Evolutionary conservation across 2,329 filamentous ascomycete species (phyloP).

Genomic region (Pseudogymnoascus sp.): DNA sequence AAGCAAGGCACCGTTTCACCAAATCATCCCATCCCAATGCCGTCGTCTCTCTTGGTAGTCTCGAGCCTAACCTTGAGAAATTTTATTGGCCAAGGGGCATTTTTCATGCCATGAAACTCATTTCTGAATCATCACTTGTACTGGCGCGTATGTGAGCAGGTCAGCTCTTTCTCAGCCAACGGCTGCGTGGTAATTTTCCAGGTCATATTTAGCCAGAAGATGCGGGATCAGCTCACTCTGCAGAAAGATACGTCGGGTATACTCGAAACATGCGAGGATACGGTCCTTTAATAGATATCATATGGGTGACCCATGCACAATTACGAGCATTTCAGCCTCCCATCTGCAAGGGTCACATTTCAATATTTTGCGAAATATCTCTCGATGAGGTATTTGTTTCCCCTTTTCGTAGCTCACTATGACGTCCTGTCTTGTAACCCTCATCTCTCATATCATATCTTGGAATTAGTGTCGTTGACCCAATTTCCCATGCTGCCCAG

Average conservation of each 20-base stretch:
- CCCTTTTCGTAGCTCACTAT: background rate
- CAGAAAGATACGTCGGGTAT: background rate
- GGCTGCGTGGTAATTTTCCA: background rate
- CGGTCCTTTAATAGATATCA: background rate
- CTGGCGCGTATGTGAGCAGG: background rate
- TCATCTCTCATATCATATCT: background rate
- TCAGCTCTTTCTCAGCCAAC: background rate
- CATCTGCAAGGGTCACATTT: background rate
- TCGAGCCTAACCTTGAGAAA: background rate
- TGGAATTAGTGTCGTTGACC: background rate
- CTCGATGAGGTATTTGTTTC: slow-evolving; percentile 4
- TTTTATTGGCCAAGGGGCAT: background rate
- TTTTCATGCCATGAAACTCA: slow-evolving; percentile 8
- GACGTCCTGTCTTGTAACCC: background rate
- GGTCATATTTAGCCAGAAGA: background rate
- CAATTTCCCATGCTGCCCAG: background rate
- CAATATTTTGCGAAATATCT: background rate
- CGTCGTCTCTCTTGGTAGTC: background rate
- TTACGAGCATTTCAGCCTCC: background rate
- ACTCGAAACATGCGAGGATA: background rate
- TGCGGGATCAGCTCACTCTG: background rate
- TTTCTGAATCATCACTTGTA: background rate
- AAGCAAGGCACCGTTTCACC: background rate
- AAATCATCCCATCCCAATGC: background rate
- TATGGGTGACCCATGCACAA: background rate